Percentiles rank a stretch among this genome's conserved stretches.
Conservation (phyloP, 139 green algal genomes). For the Microglena sp. region DNA sequence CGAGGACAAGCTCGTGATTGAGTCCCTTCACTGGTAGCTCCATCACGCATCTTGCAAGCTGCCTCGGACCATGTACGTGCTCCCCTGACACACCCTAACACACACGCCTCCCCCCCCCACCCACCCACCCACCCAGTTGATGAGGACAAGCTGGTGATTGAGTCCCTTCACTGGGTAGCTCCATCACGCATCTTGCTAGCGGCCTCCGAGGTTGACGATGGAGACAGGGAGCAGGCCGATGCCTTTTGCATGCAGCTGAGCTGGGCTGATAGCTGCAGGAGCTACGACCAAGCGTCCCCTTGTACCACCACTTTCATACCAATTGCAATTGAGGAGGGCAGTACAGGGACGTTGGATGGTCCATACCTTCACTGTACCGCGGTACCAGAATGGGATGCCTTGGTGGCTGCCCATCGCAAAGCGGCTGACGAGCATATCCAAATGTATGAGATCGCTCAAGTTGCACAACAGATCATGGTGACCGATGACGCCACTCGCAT, state of each 20-base stretch:
- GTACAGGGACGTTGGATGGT: slow-evolving; percentile 14
- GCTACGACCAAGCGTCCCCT: background rate
- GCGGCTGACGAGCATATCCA: slow-evolving; percentile 47
- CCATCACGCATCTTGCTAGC: background rate
- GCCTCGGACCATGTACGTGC: too few species aligned
- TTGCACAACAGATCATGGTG: slow-evolving; percentile 15
- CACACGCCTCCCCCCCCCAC: too few species aligned
- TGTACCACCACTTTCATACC: background rate
- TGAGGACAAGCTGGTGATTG: slow-evolving; percentile 3
- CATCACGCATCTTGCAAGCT: too few species aligned
- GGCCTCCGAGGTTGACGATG: background rate
- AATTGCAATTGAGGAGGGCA: background rate
- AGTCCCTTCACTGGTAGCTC: too few species aligned
- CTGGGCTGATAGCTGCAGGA: background rate
- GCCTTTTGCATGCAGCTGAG: slow-evolving; percentile 5
- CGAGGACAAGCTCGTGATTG: too few species aligned
- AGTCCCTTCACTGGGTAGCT: slow-evolving; percentile 6
- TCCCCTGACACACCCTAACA: too few species aligned
- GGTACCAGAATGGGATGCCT: slow-evolving; percentile 24
- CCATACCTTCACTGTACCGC: slow-evolving; percentile 17
- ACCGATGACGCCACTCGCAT: slow-evolving; percentile 39
- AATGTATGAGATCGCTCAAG: slow-evolving; percentile 8
- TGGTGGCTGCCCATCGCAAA: slow-evolving; percentile 36
- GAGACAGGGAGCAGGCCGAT: background rate
- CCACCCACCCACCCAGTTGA: too few species aligned